phyloP scores from a whole-genome alignment of 2,329 filamentous ascomycete species.

The Fusarium brachygibbosum region DNA sequence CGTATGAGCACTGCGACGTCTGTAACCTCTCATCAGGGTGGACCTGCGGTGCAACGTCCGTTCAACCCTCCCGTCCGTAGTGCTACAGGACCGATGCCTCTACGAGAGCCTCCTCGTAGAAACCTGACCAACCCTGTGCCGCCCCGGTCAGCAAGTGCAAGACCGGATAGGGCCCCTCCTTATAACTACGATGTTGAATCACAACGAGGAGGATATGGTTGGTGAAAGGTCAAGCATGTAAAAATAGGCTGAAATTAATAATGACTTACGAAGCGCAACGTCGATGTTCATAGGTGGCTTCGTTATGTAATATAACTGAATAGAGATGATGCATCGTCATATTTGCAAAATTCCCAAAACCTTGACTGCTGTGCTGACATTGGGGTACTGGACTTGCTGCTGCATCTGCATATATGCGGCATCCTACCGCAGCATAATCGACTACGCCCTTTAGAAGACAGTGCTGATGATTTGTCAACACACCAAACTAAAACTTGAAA shows the following conservation, averaged over 20 bases:
- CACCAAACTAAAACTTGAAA: constrained; percentile 2
- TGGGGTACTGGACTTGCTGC: neutral
- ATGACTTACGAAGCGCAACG: constrained; percentile 35
- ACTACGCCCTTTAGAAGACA: constrained; percentile 32
- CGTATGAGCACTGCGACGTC: constrained; percentile 54
- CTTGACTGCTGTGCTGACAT: constrained; percentile 8
- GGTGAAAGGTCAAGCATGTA: constrained; percentile 30
- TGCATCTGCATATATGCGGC: constrained; percentile 14
- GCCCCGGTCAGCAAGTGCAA: constrained; percentile 44
- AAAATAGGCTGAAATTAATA: constrained; percentile 19
- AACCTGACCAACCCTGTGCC: constrained; percentile 62
- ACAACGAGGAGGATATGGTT: constrained; percentile 51
- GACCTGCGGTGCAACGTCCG: constrained; percentile 40
- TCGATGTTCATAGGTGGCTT: constrained; percentile 5
- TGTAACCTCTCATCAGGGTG: constrained; percentile 43
- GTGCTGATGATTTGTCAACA: constrained; percentile 32
- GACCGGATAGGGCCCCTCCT: constrained; percentile 45
- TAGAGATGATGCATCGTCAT: constrained; percentile 6
- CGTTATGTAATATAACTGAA: constrained; percentile 5
- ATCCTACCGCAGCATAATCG: constrained; percentile 11
- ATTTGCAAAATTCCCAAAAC: neutral
- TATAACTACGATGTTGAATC: constrained; percentile 56
- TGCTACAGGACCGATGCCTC: constrained; percentile 56
- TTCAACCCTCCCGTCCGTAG: constrained; percentile 54
- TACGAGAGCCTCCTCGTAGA: constrained; percentile 56